Percentiles rank a stretch among this genome's conserved stretches.
Evolutionary conservation across 257 asterid species (phyloP).

Genomic region (Thymus quinquecostatus): DNA sequence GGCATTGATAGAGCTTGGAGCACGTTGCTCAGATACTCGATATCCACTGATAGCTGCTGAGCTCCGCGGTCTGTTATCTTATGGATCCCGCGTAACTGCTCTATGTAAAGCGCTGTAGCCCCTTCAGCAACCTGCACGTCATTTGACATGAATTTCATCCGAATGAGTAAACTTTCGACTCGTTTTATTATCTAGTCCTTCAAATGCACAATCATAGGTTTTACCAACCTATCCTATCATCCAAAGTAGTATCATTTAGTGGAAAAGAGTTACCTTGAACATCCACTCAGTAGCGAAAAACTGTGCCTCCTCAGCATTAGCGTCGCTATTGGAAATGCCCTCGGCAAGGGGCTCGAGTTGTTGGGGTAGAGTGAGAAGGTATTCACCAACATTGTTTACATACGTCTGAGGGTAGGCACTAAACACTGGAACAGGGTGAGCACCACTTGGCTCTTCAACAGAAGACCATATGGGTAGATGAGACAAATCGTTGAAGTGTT

Average conservation of each 20-base stretch:
- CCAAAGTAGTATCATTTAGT: neutral
- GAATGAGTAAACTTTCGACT: neutral
- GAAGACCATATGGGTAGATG: constrained; percentile 89
- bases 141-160: neutral
- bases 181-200: no score
- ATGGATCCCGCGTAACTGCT: constrained; percentile 92
- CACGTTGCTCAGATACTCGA: constrained; percentile 90
- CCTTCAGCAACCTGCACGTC: constrained; percentile 85
- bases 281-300: constrained; percentile 99
- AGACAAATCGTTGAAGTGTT: constrained; percentile 72
- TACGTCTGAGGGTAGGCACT: constrained; percentile 93
- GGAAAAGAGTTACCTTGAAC: constrained; percentile 75
- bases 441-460: constrained; percentile 76
- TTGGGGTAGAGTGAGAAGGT: constrained; percentile 97
- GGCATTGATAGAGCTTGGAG: constrained; percentile 96
- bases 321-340: constrained; percentile 75
- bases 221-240: no score
- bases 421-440: constrained; percentile 77
- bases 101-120: constrained; percentile 79
- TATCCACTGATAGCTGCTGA: constrained; percentile 88
- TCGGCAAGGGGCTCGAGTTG: constrained; percentile 97
- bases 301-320: constrained; percentile 91
- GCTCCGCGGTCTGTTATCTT: constrained; percentile 92
- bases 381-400: constrained; percentile 90
- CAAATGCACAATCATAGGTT: no score